These are phyloP conservation scores for Rhinocladiella similis DNA, from an alignment of 2,329 filamentous ascomycete genomes.

Conservation along the genomic window DNA sequence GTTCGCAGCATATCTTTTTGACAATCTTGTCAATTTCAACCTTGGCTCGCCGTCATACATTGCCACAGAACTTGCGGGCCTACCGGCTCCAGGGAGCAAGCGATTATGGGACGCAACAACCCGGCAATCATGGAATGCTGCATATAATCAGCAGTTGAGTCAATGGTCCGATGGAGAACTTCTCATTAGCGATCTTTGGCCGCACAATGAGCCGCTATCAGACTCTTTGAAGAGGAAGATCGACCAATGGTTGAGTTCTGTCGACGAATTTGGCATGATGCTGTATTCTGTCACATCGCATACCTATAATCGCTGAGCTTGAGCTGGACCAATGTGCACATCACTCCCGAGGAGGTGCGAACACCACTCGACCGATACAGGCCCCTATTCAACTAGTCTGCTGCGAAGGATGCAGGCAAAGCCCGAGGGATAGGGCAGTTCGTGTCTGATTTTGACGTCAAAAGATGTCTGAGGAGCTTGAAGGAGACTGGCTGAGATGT, in stretches of 20 bases:
- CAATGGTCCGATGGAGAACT: constrained; percentile 46
- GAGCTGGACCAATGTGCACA: not conserved
- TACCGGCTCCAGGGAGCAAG: constrained; percentile 46
- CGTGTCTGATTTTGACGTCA: too few species aligned
- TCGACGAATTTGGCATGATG: constrained; percentile 58
- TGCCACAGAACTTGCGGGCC: constrained; percentile 48
- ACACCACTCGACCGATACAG: too few species aligned
- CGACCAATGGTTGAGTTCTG: constrained; percentile 51
- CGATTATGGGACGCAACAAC: constrained; percentile 45
- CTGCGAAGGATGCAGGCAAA: too few species aligned
- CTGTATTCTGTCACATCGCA: constrained; percentile 51
- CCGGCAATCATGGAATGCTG: constrained; percentile 43
- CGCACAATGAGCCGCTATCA: constrained; percentile 36
- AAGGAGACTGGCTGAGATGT: too few species aligned
- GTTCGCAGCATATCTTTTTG: constrained; percentile 56
- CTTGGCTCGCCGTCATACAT: constrained; percentile 50
- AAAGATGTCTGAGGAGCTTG: too few species aligned
- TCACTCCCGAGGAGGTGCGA: not conserved
- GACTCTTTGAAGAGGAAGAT: constrained; percentile 37
- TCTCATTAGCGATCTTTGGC: constrained; percentile 55
- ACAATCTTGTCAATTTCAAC: constrained; percentile 48
- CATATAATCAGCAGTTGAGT: constrained; percentile 45
- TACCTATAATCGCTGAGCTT: constrained; percentile 38
- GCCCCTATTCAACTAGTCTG: too few species aligned
- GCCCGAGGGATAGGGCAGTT: too few species aligned